Percentiles rank a stretch among this genome's conserved stretches.
Evolutionary conservation across 2,329 filamentous ascomycete species (phyloP).

Genomic region (Fusarium xylarioides): DNA sequence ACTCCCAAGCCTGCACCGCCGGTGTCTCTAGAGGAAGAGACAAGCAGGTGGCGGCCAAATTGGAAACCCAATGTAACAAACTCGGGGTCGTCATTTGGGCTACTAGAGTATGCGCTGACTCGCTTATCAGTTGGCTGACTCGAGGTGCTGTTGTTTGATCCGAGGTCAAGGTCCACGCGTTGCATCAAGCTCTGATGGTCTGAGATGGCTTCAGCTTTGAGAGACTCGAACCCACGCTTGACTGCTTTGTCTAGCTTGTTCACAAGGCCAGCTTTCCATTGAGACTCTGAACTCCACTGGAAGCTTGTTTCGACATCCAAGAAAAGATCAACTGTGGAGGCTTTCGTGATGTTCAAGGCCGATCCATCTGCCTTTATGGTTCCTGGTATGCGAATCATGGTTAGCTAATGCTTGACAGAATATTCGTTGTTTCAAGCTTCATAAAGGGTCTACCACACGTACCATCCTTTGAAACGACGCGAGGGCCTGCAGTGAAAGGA

Average conservation of each 20-base stretch:
- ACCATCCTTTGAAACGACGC: background rate
- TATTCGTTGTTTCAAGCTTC: rapidly evolving
- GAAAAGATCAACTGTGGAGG: background rate
- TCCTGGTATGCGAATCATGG: rapidly evolving
- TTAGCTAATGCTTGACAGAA: background rate
- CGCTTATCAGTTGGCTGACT: background rate
- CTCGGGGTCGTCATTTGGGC: background rate
- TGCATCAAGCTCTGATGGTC: background rate
- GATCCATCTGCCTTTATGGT: background rate
- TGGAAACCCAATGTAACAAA: background rate
- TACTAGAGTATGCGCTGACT: rapidly evolving
- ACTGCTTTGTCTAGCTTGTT: background rate
- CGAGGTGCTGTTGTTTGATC: background rate
- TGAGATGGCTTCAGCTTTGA: background rate
- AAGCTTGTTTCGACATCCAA: background rate
- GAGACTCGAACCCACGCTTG: background rate
- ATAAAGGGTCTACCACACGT: rapidly evolving
- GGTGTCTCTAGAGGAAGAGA: background rate
- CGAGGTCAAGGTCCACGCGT: background rate
- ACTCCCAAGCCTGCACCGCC: background rate
- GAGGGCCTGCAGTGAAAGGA: background rate
- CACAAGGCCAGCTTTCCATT: background rate
- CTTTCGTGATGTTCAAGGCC: background rate
- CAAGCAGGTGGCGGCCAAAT: background rate
- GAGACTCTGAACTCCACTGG: background rate